Percentiles rank a stretch among this genome's conserved stretches.
These are phyloP conservation scores for Talaromyces proteolyticus DNA, from an alignment of 495 filamentous ascomycete species.

Conservation along the genomic window DNA sequence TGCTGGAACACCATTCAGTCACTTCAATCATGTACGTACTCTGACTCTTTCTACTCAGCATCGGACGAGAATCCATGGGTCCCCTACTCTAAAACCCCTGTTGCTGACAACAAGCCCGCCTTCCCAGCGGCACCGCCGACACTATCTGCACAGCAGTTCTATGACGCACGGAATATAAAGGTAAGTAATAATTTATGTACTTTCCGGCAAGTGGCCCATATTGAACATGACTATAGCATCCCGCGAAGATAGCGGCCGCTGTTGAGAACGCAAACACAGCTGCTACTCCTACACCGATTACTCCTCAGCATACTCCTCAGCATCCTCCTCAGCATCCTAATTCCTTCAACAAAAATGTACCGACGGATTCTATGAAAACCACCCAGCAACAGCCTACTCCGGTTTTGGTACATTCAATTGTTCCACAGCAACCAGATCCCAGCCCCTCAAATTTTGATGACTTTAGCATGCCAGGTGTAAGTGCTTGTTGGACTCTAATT, in stretches of 20 bases:
- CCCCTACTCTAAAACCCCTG: no score
- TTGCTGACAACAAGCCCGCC: slow-evolving; percentile 57
- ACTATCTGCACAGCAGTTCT: slow-evolving; percentile 66
- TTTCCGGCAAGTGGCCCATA: slow-evolving; percentile 8
- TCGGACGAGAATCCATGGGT: no score
- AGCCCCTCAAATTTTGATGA: slow-evolving; percentile 32
- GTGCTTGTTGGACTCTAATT: no score
- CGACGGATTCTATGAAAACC: slow-evolving; percentile 43
- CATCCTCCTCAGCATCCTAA: slow-evolving; percentile 58
- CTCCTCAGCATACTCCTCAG: no score
- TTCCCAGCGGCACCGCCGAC: slow-evolving; percentile 81
- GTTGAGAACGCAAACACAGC: slow-evolving; percentile 52
- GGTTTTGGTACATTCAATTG: slow-evolving; percentile 33
- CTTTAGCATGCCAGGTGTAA: slow-evolving; percentile 37
- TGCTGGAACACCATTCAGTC: no score
- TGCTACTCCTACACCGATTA: slow-evolving; percentile 79
- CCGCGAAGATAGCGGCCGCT: slow-evolving; percentile 64
- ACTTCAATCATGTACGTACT: no score
- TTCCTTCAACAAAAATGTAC: slow-evolving; percentile 54
- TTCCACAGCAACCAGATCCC: slow-evolving; percentile 40
- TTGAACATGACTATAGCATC: slow-evolving; percentile 33
- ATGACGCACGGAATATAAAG: slow-evolving; percentile 75
- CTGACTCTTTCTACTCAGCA: no score
- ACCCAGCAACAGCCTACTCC: slow-evolving; percentile 33
- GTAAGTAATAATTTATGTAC: slow-evolving; percentile 46